Evolutionary conservation across 805 yeast species (phyloP).

Genomic region (Henningerozyma blattae): DNA sequence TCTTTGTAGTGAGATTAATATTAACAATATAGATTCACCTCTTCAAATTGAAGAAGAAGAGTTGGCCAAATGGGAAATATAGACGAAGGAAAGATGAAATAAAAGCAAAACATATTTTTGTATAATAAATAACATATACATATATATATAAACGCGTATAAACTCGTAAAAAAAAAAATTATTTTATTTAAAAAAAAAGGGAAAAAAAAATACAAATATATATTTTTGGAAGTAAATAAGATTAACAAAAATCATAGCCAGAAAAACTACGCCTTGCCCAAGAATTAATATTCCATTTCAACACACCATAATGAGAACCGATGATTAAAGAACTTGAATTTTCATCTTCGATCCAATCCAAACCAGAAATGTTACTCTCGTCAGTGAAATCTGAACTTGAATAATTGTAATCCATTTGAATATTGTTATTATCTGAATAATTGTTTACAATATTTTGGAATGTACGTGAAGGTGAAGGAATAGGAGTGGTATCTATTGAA

Average conservation of each 20-base stretch:
- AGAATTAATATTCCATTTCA: constrained; percentile 57
- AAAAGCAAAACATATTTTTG: neutral
- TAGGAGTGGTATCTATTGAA: neutral
- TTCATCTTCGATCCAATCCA: constrained; percentile 42
- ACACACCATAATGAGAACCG: constrained; percentile 57
- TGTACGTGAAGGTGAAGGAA: neutral
- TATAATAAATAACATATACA: no score
- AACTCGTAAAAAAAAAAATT: no score
- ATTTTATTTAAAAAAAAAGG: neutral
- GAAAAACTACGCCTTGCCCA: constrained; percentile 54
- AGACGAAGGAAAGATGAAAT: constrained; percentile 2
- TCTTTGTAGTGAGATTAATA: constrained; percentile 63
- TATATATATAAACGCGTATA: no score
- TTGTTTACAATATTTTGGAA: no score
- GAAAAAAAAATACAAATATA: neutral
- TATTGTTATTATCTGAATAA: neutral
- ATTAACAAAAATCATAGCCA: constrained; percentile 34
- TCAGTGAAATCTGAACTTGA: constrained; percentile 11
- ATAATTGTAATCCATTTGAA: constrained; percentile 3
- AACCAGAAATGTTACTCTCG: constrained; percentile 46
- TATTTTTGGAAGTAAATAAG: neutral
- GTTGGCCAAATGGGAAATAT: constrained; percentile 38
- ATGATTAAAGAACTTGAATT: constrained; percentile 43
- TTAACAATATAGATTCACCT: constrained; percentile 57
- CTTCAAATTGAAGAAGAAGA: constrained; percentile 32